Evolutionary conservation across 306 rosid species (phyloP).

Genomic region (Mucuna pruriens): DNA sequence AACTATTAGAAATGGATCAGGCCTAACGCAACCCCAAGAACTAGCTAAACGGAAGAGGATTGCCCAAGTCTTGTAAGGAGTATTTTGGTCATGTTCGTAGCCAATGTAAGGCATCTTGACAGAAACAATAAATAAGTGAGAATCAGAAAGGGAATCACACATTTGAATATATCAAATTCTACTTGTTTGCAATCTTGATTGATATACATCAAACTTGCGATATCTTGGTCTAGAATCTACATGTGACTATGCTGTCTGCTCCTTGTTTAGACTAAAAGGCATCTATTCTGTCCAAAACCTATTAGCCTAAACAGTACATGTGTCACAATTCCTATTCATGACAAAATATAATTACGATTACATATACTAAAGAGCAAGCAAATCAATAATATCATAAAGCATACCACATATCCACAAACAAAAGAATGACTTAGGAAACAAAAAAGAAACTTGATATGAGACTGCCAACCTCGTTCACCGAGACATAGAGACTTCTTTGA

Average conservation of each 20-base stretch:
- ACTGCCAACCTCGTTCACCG: constrained; percentile 59
- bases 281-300: constrained; percentile 1
- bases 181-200: not conserved
- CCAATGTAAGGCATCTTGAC: not conserved
- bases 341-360: not conserved
- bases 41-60: not conserved
- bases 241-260: not conserved
- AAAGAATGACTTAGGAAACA: not conserved
- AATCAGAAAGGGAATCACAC: not conserved
- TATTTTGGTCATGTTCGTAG: not conserved
- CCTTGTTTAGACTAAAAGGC: not conserved
- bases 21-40: not conserved
- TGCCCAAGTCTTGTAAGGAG: not conserved
- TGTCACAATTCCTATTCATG: not conserved
- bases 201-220: not conserved
- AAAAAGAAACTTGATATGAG: not conserved
- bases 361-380: not conserved
- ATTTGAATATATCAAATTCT: constrained; percentile 14
- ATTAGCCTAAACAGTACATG: not conserved
- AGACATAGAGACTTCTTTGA: constrained; percentile 52
- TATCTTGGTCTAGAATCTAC: not conserved
- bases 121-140: not conserved
- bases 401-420: not conserved
- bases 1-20: not conserved
- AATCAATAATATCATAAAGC: constrained; percentile 13